Conservation (phyloP, 1,284 basidiomycete genomes). For the Exsudoporus floridanus region DNA sequence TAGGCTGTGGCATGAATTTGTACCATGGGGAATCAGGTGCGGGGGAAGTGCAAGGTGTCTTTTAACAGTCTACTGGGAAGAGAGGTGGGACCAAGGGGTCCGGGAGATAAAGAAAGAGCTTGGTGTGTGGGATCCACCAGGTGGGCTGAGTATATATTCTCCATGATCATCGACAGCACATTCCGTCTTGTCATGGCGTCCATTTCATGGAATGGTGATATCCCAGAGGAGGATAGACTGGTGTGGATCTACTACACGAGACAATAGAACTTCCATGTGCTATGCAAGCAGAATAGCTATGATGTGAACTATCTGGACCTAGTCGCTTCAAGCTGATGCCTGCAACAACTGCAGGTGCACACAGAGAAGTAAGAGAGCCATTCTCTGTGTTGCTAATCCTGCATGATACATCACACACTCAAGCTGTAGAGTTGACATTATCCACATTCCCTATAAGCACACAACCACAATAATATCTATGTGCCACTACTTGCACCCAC, state of each 20-base stretch:
- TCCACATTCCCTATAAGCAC: neutral
- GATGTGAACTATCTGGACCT: neutral
- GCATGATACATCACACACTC: no score
- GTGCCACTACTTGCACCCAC: neutral
- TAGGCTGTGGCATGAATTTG: slow-evolving; percentile 73
- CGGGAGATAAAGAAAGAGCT: slow-evolving; percentile 79
- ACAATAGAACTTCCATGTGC: neutral
- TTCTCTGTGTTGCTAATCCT: no score
- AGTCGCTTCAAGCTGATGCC: neutral
- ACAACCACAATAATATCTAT: neutral
- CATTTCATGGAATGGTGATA: neutral
- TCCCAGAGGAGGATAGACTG: neutral
- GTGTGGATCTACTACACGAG: neutral
- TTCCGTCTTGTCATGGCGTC: neutral
- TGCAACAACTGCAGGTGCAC: no score
- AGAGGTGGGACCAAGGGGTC: slow-evolving; percentile 85
- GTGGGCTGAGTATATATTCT: slow-evolving; percentile 24
- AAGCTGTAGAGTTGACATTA: no score
- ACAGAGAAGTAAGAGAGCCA: no score
- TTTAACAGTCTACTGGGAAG: slow-evolving; percentile 95
- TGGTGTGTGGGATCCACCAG: slow-evolving; percentile 78
- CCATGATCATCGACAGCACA: neutral
- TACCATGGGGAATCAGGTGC: slow-evolving; percentile 87
- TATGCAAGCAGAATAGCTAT: neutral
- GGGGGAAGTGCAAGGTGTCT: slow-evolving; percentile 74